phyloP scores from a whole-genome alignment of 148 eudicot species.

The Euryodendron excelsum region DNA sequence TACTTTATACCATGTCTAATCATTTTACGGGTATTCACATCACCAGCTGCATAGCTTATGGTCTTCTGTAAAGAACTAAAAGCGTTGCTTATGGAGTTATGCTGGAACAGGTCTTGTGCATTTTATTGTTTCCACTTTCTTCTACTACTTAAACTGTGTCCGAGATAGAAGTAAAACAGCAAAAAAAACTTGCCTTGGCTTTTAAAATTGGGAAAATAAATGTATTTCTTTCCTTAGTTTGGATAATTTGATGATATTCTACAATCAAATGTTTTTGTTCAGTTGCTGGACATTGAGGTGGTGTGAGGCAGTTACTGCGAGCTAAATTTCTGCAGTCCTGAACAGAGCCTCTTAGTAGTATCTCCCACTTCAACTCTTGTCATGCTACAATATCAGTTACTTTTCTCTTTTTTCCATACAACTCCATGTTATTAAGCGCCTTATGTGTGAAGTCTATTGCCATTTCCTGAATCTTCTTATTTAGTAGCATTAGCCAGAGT shows the following conservation, averaged over 20 bases:
- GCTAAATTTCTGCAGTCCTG: too few relatives aligned
- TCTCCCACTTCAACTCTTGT: too few relatives aligned
- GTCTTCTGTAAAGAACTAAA: conserved; percentile 1
- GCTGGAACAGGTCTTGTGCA: background rate
- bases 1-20: background rate
- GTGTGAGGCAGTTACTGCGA: too few relatives aligned
- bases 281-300: too few relatives aligned
- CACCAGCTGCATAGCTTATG: background rate
- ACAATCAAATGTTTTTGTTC: too few relatives aligned
- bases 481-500: background rate
- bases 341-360: too few relatives aligned
- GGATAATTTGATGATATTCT: background rate
- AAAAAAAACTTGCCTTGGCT: background rate
- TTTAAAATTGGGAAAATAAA: too few relatives aligned
- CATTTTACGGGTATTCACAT: background rate
- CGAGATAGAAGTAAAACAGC: background rate
- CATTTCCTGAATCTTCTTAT: background rate
- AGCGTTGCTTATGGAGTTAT: background rate
- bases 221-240: background rate
- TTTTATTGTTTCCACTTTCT: background rate
- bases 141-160: background rate
- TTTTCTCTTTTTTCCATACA: background rate
- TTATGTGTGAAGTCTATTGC: background rate
- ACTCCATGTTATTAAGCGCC: background rate
- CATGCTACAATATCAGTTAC: too few relatives aligned